Percentiles rank a stretch among this genome's conserved stretches.
Evolutionary conservation across 768 basidiomycete species (phyloP).

Genomic region (Favolaschia claudopus): DNA sequence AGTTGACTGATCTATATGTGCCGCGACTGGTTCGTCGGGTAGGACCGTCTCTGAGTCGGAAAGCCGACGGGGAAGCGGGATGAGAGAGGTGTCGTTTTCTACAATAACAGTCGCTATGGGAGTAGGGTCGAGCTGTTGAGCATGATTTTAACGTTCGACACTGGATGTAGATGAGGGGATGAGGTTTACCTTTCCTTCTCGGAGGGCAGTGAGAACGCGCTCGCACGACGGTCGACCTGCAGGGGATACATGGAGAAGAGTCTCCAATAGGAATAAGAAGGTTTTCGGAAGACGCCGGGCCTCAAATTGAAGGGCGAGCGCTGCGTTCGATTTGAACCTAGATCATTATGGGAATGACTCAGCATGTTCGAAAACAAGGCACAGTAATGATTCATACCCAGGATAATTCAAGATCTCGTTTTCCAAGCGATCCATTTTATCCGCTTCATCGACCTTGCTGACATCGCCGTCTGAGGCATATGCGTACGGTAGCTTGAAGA

Average conservation of each 20-base stretch:
- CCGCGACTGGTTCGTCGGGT: background rate
- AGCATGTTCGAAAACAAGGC: background rate
- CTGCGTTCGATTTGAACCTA: constrained; percentile 60
- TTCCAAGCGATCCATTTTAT: constrained; percentile 75
- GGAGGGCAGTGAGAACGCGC: constrained; percentile 70
- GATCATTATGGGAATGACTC: background rate
- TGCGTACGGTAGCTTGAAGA: constrained; percentile 87
- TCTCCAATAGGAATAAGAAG: constrained; percentile 76
- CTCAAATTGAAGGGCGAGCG: constrained; percentile 65
- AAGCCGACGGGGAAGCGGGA: constrained; percentile 11
- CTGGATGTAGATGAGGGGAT: background rate
- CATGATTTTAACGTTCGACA: background rate
- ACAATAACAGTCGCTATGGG: background rate
- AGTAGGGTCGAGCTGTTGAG: constrained; percentile 17
- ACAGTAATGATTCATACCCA: constrained; percentile 56
- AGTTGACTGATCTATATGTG: background rate
- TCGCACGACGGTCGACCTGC: constrained; percentile 74
- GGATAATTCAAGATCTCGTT: constrained; percentile 76
- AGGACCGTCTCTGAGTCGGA: constrained; percentile 1
- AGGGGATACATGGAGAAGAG: constrained; percentile 69
- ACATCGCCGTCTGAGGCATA: constrained; percentile 71
- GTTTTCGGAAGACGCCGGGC: constrained; percentile 76
- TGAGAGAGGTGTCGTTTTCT: constrained; percentile 6
- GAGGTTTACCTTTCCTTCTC: constrained; percentile 74
- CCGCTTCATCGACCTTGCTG: constrained; percentile 54